A percentile compares a stretch with the other conserved stretches of the same genome.
phyloP scores from a whole-genome alignment of 2,329 filamentous ascomycete genomes.

The Rutstroemia sp. region DNA sequence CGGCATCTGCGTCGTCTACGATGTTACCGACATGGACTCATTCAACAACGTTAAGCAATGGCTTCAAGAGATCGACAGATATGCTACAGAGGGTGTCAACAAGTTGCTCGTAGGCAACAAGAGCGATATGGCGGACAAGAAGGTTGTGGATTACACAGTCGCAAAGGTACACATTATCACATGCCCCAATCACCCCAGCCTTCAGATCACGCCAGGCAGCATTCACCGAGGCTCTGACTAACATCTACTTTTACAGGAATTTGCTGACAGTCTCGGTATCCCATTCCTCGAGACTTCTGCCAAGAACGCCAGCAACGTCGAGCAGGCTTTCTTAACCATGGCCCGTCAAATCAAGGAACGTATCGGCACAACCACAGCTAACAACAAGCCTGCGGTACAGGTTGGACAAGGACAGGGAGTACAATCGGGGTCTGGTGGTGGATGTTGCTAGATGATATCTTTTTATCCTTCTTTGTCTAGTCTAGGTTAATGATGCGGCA shows the following conservation, averaged over 20 bases:
- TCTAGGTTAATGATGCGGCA: slow-evolving; percentile 13
- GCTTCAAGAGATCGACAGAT: slow-evolving; percentile 99
- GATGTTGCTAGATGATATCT: slow-evolving; percentile 70
- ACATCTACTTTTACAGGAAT: slow-evolving; percentile 57
- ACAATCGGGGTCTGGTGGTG: slow-evolving; percentile 73
- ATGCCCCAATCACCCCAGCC: slow-evolving; percentile 21
- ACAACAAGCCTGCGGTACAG: slow-evolving; percentile 97
- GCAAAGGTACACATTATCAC: slow-evolving; percentile 68
- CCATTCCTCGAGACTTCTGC: slow-evolving; percentile 99
- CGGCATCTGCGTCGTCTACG: slow-evolving; percentile 99
- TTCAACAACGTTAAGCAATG: slow-evolving; percentile 99
- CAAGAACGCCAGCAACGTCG: slow-evolving; percentile 99
- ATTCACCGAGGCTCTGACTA: slow-evolving; percentile 11
- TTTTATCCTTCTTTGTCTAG: slow-evolving; percentile 1
- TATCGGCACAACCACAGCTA: slow-evolving; percentile 91
- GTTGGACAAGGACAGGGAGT: slow-evolving; percentile 94
- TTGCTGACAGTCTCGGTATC: slow-evolving; percentile 96
- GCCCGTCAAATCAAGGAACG: slow-evolving; percentile 99
- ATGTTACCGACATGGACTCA: slow-evolving; percentile 99
- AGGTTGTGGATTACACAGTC: slow-evolving; percentile 98
- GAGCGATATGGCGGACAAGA: slow-evolving; percentile 99
- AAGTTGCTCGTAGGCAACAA: slow-evolving; percentile 99
- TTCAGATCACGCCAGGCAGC: slow-evolving; percentile 7
- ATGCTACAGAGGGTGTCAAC: slow-evolving; percentile 98
- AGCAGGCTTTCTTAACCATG: slow-evolving; percentile 99